Percentiles rank a stretch among this genome's conserved stretches.
Conservation (phyloP, 768 basidiomycete species). For the Hericium erinaceus region DNA sequence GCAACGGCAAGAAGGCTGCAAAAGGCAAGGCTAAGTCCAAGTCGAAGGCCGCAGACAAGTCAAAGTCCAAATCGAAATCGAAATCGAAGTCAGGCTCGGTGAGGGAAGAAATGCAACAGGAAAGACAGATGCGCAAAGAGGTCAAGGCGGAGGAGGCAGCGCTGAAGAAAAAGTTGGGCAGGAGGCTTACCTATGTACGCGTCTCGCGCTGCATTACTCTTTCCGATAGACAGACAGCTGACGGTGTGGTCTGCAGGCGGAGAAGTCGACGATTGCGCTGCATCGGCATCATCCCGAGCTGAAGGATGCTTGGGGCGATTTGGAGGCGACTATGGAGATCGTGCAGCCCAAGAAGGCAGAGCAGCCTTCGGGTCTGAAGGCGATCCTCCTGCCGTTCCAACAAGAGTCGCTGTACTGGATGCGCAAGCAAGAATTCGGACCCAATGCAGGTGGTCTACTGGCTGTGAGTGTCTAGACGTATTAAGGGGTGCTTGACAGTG, state of each 20-base stretch:
- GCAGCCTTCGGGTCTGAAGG: conserved; percentile 78
- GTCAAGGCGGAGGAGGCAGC: neutral
- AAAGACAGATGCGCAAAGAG: neutral
- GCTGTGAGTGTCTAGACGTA: conserved; percentile 44
- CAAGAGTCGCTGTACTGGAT: conserved; percentile 94
- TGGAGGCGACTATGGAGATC: conserved; percentile 53
- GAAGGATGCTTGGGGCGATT: conserved; percentile 78
- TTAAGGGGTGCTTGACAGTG: neutral
- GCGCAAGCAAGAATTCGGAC: conserved; percentile 80
- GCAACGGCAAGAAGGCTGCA: neutral
- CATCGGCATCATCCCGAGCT: conserved; percentile 73
- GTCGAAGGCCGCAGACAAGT: conserved; percentile 24
- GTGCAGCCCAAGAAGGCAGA: conserved; percentile 59
- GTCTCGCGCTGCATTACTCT: neutral
- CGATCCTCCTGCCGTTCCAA: conserved; percentile 88
- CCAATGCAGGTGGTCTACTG: conserved; percentile 88
- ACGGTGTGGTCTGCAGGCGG: conserved; percentile 39
- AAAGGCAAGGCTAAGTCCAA: conserved; percentile 19
- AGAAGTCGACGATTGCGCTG: conserved; percentile 56
- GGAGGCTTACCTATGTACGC: conserved; percentile 64
- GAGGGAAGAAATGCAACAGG: neutral
- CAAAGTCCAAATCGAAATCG: conserved; percentile 33
- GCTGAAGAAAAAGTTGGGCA: conserved; percentile 51
- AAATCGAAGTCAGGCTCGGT: neutral
- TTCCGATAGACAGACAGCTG: conserved; percentile 7